phyloP scores from a whole-genome alignment of 2,329 filamentous ascomycete species.

The Lecanosticta acicola region DNA sequence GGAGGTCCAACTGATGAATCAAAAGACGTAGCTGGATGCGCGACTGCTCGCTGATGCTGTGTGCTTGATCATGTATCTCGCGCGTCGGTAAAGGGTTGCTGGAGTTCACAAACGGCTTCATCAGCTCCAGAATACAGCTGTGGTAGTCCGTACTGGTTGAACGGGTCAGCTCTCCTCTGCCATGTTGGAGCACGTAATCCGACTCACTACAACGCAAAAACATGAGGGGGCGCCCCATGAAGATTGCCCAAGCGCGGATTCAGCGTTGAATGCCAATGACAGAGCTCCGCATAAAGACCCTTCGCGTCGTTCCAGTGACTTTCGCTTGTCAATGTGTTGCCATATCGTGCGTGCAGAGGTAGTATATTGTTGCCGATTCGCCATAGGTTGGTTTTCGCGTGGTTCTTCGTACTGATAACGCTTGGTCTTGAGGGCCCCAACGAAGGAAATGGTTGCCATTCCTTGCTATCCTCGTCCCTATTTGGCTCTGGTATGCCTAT shows the following conservation, averaged over 20 bases:
- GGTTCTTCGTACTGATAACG: constrained; percentile 7
- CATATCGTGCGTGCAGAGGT: constrained; percentile 1
- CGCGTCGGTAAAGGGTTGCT: neutral
- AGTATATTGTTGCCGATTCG: constrained; percentile 2
- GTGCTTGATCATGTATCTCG: neutral
- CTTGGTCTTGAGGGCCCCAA: constrained; percentile 1
- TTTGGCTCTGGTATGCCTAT: constrained; percentile 2
- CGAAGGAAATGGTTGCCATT: constrained; percentile 8
- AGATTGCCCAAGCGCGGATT: constrained; percentile 3
- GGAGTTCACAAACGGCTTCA: constrained; percentile 5
- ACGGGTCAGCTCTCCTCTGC: neutral
- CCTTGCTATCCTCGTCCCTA: constrained; percentile 2
- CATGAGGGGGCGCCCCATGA: constrained; percentile 8
- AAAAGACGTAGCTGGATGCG: constrained; percentile 4
- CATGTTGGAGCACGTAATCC: neutral
- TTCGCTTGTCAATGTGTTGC: neutral
- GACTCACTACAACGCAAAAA: constrained; percentile 10
- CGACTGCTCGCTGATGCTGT: neutral
- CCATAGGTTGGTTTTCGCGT: constrained; percentile 8
- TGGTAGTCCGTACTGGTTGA: constrained; percentile 9
- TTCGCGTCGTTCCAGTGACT: constrained; percentile 5
- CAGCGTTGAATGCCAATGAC: constrained; percentile 2
- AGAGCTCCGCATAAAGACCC: neutral
- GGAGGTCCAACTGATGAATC: constrained; percentile 8
- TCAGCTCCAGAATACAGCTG: constrained; percentile 10